Percentiles rank a stretch among this genome's conserved stretches.
Evolutionary conservation across 306 rosid genomes (phyloP).

Genomic region (Fragaria nilgerrensis): DNA sequence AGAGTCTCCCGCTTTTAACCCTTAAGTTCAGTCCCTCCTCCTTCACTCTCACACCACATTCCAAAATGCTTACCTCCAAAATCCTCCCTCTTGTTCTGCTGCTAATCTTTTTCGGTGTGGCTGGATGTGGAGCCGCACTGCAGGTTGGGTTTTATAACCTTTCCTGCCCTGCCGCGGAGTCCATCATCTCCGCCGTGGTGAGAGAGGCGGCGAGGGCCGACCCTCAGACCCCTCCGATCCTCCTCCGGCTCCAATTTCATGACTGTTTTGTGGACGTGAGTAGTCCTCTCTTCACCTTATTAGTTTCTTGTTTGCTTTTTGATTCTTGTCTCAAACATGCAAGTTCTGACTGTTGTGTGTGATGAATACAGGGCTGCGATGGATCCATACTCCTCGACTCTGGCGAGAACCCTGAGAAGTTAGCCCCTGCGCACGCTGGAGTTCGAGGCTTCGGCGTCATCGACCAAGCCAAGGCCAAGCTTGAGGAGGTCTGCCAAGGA

Average conservation of each 20-base stretch:
- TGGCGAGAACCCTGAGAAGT: background rate
- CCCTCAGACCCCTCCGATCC: rapidly evolving
- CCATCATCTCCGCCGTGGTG: background rate
- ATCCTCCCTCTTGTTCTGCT: too few species aligned
- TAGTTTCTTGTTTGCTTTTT: too few species aligned
- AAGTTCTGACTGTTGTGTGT: background rate
- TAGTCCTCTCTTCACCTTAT: background rate
- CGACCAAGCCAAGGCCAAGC: background rate
- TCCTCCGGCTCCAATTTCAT: background rate
- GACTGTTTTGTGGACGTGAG: background rate
- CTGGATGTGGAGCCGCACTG: too few species aligned
- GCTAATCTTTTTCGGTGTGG: too few species aligned
- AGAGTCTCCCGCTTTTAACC: too few species aligned
- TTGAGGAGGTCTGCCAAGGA: background rate
- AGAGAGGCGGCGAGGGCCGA: background rate
- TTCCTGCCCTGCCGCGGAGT: background rate
- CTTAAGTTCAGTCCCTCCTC: too few species aligned
- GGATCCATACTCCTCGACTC: background rate
- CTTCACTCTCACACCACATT: too few species aligned
- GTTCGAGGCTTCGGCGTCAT: background rate
- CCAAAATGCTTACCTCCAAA: too few species aligned
- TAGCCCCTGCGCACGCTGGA: background rate
- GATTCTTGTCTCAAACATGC: too few species aligned
- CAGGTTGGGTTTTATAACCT: background rate
- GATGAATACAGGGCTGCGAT: background rate